Evolutionary conservation across 225 moss, liverwort and hornwort species (phyloP), one percentile per base, ranked within the genome.

Genomic region (Antitrichia curtipendula): DNA sequence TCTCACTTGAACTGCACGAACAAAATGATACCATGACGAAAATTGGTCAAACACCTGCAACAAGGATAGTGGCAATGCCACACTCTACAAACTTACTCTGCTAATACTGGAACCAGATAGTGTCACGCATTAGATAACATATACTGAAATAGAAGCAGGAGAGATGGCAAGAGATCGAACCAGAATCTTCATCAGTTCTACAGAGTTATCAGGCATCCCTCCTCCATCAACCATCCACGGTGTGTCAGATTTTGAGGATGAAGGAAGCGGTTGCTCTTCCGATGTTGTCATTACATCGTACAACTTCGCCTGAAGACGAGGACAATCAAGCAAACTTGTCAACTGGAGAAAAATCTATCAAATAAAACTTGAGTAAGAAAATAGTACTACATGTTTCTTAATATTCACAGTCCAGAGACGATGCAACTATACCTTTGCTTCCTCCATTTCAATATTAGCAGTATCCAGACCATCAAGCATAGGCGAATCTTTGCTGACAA

Each of bases 191-290:
- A 99, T 96, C 81, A 99, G 87, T 81, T 87, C 89, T 90, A 95
- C 88, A 27, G 97, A 96, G 61, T 96, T 95, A 47, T 92, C 91
- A 83, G 98, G 98, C 94, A 99, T 93, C 70, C 98, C 97, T 87
- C 95, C 98, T 64, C 94, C 98, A 87, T 99, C 97, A 52, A 93
- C 93, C 97, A 99, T 99, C 98, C 98, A 99, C n/a, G 98, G 98
- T 43, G 90, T 84, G 49, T 97, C 96, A 54, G 93, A 83, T 81
- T 91, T 94, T 70, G 90, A 84, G 50, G 97, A 78, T 82, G 88
- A 87, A 75, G 95, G 90, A 76, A 81, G 83, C 61, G 90, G 85
- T 50, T 95, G 95, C n/a, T 94, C 93, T 86, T 93, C 93, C 10
- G 91, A 89, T 61, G 90, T 89, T 63, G 98, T 97, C 86, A 97